Percentiles rank a stretch among this genome's conserved stretches.
These are phyloP conservation scores for Drechslerella coelobrocha DNA, from an alignment of 2,329 filamentous ascomycete genomes.

Conservation along the genomic window DNA sequence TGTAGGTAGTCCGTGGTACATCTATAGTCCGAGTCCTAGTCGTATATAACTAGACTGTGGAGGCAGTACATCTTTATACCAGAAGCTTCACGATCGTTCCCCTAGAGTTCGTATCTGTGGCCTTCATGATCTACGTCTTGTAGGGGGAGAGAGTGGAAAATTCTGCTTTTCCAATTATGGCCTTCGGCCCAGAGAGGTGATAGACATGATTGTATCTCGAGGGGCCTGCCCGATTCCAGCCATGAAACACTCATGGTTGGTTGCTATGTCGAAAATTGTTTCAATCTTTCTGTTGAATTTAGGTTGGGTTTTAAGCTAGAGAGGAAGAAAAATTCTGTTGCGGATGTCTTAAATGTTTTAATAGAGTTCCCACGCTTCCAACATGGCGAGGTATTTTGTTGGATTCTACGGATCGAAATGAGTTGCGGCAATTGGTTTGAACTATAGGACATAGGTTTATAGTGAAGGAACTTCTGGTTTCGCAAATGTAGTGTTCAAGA, in stretches of 20 bases:
- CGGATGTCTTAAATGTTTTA: not conserved
- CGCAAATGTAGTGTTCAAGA: no score
- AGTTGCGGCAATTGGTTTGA: no score
- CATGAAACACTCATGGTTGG: slow-evolving; percentile 1
- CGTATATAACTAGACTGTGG: no score
- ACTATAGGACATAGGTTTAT: no score
- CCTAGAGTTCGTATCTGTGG: not conserved
- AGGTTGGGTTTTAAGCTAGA: slow-evolving; percentile 4
- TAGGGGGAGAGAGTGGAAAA: no score
- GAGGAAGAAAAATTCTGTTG: not conserved
- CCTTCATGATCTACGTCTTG: slow-evolving; percentile 4
- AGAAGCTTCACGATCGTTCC: not conserved
- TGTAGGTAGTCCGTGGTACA: not conserved
- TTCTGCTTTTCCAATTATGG: slow-evolving; percentile 1
- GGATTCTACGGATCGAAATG: no score
- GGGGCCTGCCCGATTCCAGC: slow-evolving; percentile 20
- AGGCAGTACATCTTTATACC: not conserved
- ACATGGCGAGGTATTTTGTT: no score
- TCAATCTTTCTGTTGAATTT: no score
- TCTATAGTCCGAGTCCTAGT: no score
- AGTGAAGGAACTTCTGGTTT: no score
- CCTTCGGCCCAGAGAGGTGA: slow-evolving; percentile 9
- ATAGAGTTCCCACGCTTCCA: not conserved
- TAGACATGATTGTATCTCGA: slow-evolving; percentile 21
- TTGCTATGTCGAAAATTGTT: not conserved